Percentiles rank a stretch among this genome's conserved stretches.
These are phyloP conservation scores for Aspergillus quadrilineatus DNA, from an alignment of 2,329 filamentous ascomycete species.

Conservation along the genomic window DNA sequence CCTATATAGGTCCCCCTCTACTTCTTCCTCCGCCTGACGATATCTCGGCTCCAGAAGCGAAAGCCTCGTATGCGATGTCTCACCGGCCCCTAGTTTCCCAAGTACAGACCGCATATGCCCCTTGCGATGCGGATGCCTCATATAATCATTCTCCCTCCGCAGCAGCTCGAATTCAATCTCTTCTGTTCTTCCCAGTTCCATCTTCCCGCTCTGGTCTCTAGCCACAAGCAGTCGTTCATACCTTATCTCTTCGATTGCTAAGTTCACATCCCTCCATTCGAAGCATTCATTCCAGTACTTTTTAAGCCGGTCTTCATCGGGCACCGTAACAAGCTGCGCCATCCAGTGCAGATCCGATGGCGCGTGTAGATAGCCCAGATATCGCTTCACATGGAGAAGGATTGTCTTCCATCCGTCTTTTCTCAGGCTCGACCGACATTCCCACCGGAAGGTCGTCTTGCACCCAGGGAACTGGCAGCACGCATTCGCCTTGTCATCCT, in stretches of 20 bases:
- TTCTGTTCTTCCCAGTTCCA: neutral
- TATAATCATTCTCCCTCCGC: constrained; percentile 7
- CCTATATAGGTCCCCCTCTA: neutral
- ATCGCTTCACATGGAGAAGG: neutral
- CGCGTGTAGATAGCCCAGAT: neutral
- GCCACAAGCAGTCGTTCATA: neutral
- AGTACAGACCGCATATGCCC: neutral
- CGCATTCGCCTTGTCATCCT: neutral
- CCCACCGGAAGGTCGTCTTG: constrained; percentile 9
- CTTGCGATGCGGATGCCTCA: constrained; percentile 3
- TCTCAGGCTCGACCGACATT: neutral
- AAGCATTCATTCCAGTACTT: neutral
- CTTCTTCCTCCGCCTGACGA: neutral
- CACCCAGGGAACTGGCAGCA: constrained; percentile 5
- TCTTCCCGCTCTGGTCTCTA: too few species aligned
- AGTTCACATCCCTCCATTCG: constrained; percentile 10
- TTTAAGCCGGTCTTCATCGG: neutral
- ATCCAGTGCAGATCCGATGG: neutral
- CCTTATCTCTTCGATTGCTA: constrained; percentile 9
- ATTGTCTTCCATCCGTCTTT: constrained; percentile 6
- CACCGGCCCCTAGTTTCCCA: neutral
- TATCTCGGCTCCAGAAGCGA: neutral
- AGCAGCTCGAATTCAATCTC: constrained; percentile 1
- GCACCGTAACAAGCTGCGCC: constrained; percentile 1
- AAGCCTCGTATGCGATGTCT: neutral